A percentile compares a stretch with the other conserved stretches of the same genome.
Conservation (phyloP, 2,329 filamentous ascomycete species). For the Neopestalotiopsis rosae region DNA sequence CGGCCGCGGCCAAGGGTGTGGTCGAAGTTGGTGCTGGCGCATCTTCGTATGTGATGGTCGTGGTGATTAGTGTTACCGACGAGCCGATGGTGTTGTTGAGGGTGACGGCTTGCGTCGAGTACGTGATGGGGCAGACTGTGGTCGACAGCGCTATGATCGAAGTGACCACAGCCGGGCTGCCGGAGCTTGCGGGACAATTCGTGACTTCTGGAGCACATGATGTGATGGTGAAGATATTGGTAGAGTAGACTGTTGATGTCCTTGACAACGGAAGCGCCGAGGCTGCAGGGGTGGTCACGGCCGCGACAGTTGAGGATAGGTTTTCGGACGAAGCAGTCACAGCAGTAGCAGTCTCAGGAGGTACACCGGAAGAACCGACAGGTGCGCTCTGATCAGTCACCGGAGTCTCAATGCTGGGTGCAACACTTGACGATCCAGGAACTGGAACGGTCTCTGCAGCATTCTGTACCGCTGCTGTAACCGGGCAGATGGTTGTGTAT, state of each 20-base stretch:
- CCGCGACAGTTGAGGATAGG: background rate
- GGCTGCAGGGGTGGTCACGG: conserved; percentile 1
- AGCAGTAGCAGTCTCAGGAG: background rate
- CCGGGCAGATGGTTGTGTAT: conserved; percentile 34
- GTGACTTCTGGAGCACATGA: conserved; percentile 33
- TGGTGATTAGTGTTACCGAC: conserved; percentile 30
- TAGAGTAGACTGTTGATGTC: conserved; percentile 36
- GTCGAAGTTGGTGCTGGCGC: conserved; percentile 26
- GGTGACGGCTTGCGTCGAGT: conserved; percentile 28
- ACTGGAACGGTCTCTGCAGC: conserved; percentile 12
- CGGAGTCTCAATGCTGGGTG: conserved; percentile 13
- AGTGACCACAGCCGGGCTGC: conserved; percentile 28
- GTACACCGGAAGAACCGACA: background rate
- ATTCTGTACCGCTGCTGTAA: conserved; percentile 28
- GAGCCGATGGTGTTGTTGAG: conserved; percentile 31
- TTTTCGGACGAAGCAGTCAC: background rate
- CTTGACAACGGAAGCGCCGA: conserved; percentile 27
- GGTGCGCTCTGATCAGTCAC: background rate
- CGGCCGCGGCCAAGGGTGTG: conserved; percentile 20
- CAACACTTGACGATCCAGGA: conserved; percentile 12
- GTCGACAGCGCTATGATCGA: conserved; percentile 35
- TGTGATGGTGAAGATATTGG: conserved; percentile 34
- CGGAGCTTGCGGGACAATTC: conserved; percentile 31
- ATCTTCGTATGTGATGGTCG: conserved; percentile 32
- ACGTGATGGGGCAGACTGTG: conserved; percentile 34